Conservation (phyloP, 768 basidiomycete genomes). For the Lactarius indigo region DNA sequence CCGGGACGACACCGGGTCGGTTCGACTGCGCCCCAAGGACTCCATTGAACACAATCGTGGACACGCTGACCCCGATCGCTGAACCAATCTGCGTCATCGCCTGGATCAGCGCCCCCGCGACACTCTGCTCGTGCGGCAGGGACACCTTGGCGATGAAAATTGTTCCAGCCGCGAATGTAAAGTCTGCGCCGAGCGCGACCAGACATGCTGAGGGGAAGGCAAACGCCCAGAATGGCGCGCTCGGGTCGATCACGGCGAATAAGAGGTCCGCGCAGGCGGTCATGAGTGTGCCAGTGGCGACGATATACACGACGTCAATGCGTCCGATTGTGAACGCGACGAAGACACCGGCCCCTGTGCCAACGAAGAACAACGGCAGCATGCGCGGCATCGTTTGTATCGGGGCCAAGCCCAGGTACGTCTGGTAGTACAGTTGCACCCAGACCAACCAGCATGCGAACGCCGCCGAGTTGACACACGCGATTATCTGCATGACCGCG, state of each 20-base stretch:
- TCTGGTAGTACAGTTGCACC: constrained; percentile 70
- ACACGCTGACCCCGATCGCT: constrained; percentile 67
- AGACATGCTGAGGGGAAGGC: constrained; percentile 66
- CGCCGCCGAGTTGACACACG: constrained; percentile 58
- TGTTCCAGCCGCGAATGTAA: constrained; percentile 69
- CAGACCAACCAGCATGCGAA: constrained; percentile 56
- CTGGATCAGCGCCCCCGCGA: constrained; percentile 73
- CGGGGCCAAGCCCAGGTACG: constrained; percentile 51
- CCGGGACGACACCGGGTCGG: constrained; percentile 33
- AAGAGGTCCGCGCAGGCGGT: constrained; percentile 58
- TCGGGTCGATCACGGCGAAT: constrained; percentile 62
- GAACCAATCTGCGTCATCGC: constrained; percentile 78
- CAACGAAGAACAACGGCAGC: constrained; percentile 73
- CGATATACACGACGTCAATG: constrained; percentile 52
- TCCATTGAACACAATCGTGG: constrained; percentile 66
- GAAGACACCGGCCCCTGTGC: too few species aligned
- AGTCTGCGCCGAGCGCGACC: constrained; percentile 75
- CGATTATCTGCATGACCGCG: constrained; percentile 56
- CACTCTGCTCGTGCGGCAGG: constrained; percentile 65
- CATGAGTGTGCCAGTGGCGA: constrained; percentile 53
- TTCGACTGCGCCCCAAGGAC: constrained; percentile 37
- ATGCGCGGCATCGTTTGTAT: constrained; percentile 62
- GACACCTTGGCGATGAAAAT: constrained; percentile 70
- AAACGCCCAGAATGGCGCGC: constrained; percentile 65
- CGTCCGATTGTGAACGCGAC: constrained; percentile 57